Conservation (phyloP, 352 stramenopile species). For the Globisporangium rhizosaccharum region DNA sequence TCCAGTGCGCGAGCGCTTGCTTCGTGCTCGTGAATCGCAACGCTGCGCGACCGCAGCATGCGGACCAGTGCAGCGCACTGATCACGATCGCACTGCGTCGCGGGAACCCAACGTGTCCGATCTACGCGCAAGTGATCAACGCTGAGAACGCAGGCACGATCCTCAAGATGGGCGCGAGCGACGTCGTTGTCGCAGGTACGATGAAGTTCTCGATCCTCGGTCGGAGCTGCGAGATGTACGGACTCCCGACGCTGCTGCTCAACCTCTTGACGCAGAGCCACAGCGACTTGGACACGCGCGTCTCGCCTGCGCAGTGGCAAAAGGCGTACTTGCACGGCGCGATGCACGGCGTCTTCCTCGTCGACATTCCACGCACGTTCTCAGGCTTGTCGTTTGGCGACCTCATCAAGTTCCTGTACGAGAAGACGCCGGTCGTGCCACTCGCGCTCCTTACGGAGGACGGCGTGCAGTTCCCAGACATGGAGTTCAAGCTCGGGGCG, state of each 20-base stretch:
- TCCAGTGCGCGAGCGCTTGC: constrained; percentile 49
- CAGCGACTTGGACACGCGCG: constrained; percentile 42
- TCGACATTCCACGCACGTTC: constrained; percentile 77
- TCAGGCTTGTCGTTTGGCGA: constrained; percentile 77
- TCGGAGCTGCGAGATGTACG: constrained; percentile 57
- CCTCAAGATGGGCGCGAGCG: constrained; percentile 68
- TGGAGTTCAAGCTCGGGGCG: constrained; percentile 73
- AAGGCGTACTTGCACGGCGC: constrained; percentile 63
- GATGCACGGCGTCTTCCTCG: constrained; percentile 65
- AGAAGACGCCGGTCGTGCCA: constrained; percentile 60
- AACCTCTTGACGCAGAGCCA: constrained; percentile 61
- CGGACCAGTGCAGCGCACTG: constrained; percentile 63
- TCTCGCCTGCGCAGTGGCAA: constrained; percentile 58
- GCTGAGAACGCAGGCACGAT: constrained; percentile 55
- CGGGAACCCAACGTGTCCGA: constrained; percentile 62
- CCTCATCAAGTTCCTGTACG: constrained; percentile 74
- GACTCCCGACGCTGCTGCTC: constrained; percentile 58
- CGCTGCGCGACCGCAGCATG: constrained; percentile 41
- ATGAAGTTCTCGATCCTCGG: constrained; percentile 73
- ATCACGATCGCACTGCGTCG: constrained; percentile 72
- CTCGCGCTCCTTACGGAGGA: constrained; percentile 63
- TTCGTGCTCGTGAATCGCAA: constrained; percentile 70
- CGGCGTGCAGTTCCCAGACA: constrained; percentile 62
- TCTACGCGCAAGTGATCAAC: constrained; percentile 78
- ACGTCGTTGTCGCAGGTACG: constrained; percentile 62